phyloP scores from a whole-genome alignment of 1,284 basidiomycete genomes.

The Leccinum pachyderme region DNA sequence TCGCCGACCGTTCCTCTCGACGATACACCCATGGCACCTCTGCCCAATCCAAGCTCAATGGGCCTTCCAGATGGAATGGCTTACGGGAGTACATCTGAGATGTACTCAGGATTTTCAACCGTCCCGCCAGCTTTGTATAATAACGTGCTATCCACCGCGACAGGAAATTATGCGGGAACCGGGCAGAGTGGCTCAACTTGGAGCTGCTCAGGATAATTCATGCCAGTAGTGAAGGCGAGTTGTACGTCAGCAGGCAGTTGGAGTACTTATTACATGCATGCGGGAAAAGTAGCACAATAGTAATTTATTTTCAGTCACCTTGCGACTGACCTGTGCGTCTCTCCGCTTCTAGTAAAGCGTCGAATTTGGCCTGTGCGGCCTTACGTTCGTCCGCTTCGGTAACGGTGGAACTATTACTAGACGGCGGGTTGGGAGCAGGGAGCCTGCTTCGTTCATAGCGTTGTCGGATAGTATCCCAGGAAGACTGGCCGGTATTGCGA shows the following conservation, averaged over 20 bases:
- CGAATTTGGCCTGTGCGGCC: constrained; percentile 53
- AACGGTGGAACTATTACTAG: constrained; percentile 8
- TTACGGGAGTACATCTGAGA: constrained; percentile 10
- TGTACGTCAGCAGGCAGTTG: neutral
- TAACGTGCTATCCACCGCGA: constrained; percentile 5
- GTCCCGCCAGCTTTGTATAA: constrained; percentile 8
- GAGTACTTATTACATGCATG: neutral
- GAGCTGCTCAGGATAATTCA: constrained; percentile 13
- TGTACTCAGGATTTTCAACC: constrained; percentile 11
- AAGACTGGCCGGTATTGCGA: constrained; percentile 44
- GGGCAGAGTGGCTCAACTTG: constrained; percentile 9
- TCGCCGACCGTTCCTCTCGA: constrained; percentile 30
- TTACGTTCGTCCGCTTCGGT: constrained; percentile 36
- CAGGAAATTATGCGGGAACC: constrained; percentile 6
- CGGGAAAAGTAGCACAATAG: neutral
- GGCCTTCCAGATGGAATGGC: constrained; percentile 11
- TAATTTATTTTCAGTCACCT: constrained; percentile 7
- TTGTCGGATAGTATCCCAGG: constrained; percentile 68
- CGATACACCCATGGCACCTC: constrained; percentile 36
- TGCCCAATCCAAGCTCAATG: constrained; percentile 33
- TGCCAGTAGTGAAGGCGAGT: constrained; percentile 7
- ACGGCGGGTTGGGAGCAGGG: constrained; percentile 21
- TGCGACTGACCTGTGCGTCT: constrained; percentile 36
- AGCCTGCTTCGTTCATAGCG: constrained; percentile 46
- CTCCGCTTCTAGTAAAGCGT: constrained; percentile 58